Evolutionary conservation across 2,329 filamentous ascomycete species (phyloP).

Genomic region (Diaporthe ilicicola): DNA sequence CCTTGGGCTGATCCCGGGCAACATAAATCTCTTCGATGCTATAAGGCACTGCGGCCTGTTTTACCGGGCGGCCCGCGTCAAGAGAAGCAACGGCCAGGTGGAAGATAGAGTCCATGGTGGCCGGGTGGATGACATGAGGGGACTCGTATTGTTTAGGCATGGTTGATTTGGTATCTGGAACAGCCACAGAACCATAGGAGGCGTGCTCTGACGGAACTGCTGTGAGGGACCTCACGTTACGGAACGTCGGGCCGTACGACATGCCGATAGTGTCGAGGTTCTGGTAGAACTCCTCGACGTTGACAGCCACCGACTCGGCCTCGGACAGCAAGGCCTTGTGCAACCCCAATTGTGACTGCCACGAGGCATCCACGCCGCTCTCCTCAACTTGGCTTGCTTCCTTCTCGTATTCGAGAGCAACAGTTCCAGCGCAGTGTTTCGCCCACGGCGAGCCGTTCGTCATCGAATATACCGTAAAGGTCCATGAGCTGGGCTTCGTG

Average conservation of each 20-base stretch:
- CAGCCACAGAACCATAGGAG: neutral
- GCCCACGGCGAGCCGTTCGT: neutral
- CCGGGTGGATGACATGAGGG: conserved; percentile 1
- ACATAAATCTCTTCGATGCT: neutral
- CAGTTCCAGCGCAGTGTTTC: neutral
- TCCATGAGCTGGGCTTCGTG: neutral
- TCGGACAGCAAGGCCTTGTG: too few relatives aligned
- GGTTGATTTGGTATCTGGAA: neutral
- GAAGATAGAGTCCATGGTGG: conserved; percentile 15
- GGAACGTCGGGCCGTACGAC: neutral
- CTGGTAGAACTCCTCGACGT: neutral
- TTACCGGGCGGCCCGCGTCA: neutral
- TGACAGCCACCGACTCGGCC: neutral
- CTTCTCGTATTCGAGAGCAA: too few relatives aligned
- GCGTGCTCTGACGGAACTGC: too few relatives aligned
- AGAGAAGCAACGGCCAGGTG: neutral
- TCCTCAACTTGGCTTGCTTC: too few relatives aligned
- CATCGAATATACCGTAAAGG: neutral
- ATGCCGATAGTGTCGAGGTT: neutral
- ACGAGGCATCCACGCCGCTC: too few relatives aligned
- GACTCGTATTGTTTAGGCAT: conserved; percentile 5
- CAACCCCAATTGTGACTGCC: too few relatives aligned
- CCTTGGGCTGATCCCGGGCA: neutral
- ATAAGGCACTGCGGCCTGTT: neutral
- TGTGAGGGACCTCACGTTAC: neutral